A percentile compares a stretch with the other conserved stretches of the same genome.
These are phyloP conservation scores for Glycine soja DNA, from an alignment of 306 rosid genomes.

Conservation along the genomic window DNA sequence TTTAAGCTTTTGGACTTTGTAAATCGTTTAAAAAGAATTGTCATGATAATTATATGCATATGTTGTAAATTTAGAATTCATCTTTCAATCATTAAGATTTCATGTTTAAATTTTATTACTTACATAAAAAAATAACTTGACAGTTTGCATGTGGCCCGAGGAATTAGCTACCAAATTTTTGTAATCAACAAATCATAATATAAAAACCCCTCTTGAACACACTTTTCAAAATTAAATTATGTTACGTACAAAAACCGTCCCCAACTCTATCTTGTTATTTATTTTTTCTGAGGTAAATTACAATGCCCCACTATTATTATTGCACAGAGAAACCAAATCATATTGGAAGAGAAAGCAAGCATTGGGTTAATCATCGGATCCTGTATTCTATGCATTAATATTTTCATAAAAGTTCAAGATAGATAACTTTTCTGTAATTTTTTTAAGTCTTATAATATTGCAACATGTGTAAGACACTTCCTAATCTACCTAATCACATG, in stretches of 20 bases:
- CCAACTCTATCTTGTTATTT: not conserved
- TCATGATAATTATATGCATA: not conserved
- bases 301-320: constrained; percentile 51
- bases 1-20: constrained; percentile 8
- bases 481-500: constrained; percentile 59
- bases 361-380: constrained; percentile 56
- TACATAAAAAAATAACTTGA: not conserved
- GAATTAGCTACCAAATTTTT: not conserved
- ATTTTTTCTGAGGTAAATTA: constrained; percentile 5
- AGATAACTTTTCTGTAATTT: constrained; percentile 8
- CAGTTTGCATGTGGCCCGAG: not conserved
- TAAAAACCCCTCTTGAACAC: not conserved
- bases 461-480: constrained; percentile 43
- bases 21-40: not conserved
- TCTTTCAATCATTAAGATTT: constrained; percentile 14
- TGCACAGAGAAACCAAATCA: constrained; percentile 53
- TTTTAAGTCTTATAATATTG: not conserved
- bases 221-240: not conserved
- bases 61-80: not conserved
- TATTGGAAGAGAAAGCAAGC: constrained; percentile 42
- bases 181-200: constrained; percentile 21
- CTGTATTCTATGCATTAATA: constrained; percentile 32
- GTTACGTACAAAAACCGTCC: not conserved
- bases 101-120: not conserved
- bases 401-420: constrained; percentile 39